phyloP scores from a whole-genome alignment of 169 alveolate genomes.

The Amoebophrya sp. region DNA sequence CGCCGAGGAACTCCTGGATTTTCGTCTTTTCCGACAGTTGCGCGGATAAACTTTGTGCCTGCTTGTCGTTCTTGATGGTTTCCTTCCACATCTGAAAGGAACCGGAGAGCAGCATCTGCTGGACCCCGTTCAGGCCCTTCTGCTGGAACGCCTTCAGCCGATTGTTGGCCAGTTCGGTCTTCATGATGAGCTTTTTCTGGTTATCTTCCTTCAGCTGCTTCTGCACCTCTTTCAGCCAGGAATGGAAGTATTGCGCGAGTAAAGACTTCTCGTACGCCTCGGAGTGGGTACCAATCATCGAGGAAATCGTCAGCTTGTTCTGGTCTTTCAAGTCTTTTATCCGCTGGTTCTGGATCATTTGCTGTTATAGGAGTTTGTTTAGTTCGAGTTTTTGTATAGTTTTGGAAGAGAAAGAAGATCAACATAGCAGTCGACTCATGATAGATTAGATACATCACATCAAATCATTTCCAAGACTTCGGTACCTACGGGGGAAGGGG shows the following conservation, averaged over 20 bases:
- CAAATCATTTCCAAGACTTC: too few relatives aligned
- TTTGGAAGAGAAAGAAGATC: too few relatives aligned
- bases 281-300: background rate
- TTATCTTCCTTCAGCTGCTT: background rate
- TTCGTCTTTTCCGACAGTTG: background rate
- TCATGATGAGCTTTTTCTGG: background rate
- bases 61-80: background rate
- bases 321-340: too few relatives aligned
- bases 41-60: background rate
- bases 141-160: background rate
- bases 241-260: background rate
- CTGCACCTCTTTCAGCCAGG: background rate
- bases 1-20: background rate
- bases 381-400: too few relatives aligned
- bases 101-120: background rate
- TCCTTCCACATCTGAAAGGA: background rate
- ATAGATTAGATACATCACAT: too few relatives aligned
- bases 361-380: too few relatives aligned
- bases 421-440: too few relatives aligned
- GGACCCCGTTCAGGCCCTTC: background rate
- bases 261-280: background rate
- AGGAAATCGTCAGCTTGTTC: background rate
- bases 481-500: too few relatives aligned
- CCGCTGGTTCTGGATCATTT: too few relatives aligned
- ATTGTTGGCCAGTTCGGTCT: background rate